Percentiles rank a stretch among this genome's conserved stretches.
Evolutionary conservation across 352 stramenopile genomes (phyloP).

Genomic region (Pythium oligandrum): DNA sequence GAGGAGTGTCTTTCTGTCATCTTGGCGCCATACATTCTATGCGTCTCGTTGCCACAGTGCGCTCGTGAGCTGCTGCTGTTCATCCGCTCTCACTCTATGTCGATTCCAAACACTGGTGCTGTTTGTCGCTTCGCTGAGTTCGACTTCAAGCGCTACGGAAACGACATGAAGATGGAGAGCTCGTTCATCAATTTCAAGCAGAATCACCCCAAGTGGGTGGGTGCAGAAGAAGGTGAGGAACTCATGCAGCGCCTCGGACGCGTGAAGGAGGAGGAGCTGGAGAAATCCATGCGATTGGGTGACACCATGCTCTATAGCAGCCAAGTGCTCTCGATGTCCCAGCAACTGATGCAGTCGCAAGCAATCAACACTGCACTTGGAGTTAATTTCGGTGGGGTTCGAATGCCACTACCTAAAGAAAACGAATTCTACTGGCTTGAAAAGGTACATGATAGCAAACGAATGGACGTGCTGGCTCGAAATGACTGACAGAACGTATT

Average conservation of each 20-base stretch:
- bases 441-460: slow-evolving; percentile 41
- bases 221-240: slow-evolving; percentile 63
- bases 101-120: slow-evolving; percentile 90
- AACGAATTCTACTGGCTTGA: slow-evolving; percentile 89
- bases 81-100: slow-evolving; percentile 89
- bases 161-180: slow-evolving; percentile 96
- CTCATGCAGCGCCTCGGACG: slow-evolving; percentile 64
- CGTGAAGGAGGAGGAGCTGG: slow-evolving; percentile 80
- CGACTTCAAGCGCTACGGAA: slow-evolving; percentile 94
- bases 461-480: not conserved
- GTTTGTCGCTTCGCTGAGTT: slow-evolving; percentile 95
- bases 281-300: slow-evolving; percentile 80
- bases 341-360: slow-evolving; percentile 85
- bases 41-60: slow-evolving; percentile 89
- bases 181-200: slow-evolving; percentile 97
- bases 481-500: slow-evolving; percentile 5
- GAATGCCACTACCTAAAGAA: slow-evolving; percentile 46
- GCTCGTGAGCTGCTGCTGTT: slow-evolving; percentile 92
- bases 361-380: slow-evolving; percentile 77
- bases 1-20: slow-evolving; percentile 93
- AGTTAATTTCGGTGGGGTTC: slow-evolving; percentile 31
- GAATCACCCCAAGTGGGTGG: slow-evolving; percentile 85
- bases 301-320: slow-evolving; percentile 80
- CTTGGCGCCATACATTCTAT: slow-evolving; percentile 95
- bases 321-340: slow-evolving; percentile 67